Conservation (phyloP, 2,329 filamentous ascomycete genomes). For the Cytospora piceae region DNA sequence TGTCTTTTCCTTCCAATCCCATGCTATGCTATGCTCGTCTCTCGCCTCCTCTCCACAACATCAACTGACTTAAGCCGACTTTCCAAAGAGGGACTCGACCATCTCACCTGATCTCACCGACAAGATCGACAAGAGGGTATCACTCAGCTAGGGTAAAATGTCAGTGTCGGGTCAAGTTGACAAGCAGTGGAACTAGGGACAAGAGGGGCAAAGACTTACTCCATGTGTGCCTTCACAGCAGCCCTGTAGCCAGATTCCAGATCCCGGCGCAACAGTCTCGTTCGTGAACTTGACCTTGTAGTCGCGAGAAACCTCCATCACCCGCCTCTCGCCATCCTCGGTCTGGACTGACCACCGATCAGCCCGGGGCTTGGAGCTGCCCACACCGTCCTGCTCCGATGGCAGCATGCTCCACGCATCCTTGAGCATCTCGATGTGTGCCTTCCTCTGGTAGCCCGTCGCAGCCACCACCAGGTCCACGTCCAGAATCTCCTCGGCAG, state of each 20-base stretch:
- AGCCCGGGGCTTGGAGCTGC: conserved; percentile 24
- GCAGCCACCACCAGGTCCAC: conserved; percentile 84
- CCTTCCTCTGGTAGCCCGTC: conserved; percentile 80
- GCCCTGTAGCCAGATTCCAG: conserved; percentile 90
- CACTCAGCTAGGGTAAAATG: conserved; percentile 63
- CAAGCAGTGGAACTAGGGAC: neutral
- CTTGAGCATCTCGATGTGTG: conserved; percentile 77
- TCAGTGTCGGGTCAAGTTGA: conserved; percentile 31
- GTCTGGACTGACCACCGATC: conserved; percentile 29
- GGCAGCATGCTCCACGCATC: conserved; percentile 69
- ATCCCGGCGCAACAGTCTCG: conserved; percentile 68
- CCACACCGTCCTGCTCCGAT: conserved; percentile 37
- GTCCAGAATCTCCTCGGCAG: conserved; percentile 64
- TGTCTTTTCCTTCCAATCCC: neutral
- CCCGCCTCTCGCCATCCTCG: conserved; percentile 37
- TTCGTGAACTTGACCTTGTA: conserved; percentile 76
- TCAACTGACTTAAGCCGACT: conserved; percentile 25
- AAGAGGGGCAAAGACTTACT: conserved; percentile 57
- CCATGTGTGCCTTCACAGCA: conserved; percentile 93
- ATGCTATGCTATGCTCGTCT: too few species aligned
- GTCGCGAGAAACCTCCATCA: conserved; percentile 73
- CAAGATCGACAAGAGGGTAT: conserved; percentile 79
- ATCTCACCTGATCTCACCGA: conserved; percentile 77
- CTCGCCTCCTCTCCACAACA: neutral
- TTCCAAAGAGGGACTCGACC: conserved; percentile 72